Evolutionary conservation across 108 stramenopile genomes (phyloP).

Genomic region (Cyclotella baltica): DNA sequence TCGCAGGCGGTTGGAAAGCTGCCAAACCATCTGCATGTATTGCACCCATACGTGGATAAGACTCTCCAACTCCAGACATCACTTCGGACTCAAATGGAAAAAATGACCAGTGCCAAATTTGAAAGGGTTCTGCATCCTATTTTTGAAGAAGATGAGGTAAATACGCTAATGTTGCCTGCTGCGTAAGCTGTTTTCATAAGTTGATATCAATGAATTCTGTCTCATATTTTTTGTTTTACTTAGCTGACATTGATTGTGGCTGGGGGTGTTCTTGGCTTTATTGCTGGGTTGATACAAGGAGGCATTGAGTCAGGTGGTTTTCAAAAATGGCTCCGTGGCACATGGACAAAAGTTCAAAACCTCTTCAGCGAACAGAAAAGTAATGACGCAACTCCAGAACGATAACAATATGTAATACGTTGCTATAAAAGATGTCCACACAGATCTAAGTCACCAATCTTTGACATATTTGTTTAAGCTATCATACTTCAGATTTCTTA

Average conservation of each 20-base stretch:
- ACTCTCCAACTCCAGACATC: slow-evolving; percentile 81
- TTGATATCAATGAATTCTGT: background rate
- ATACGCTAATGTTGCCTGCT: background rate
- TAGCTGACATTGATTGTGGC: slow-evolving; percentile 91
- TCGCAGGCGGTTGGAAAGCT: slow-evolving; percentile 64
- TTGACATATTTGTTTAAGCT: slow-evolving; percentile 49
- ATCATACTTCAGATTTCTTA: slow-evolving; percentile 47
- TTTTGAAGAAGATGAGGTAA: slow-evolving; percentile 94
- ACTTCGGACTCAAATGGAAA: slow-evolving; percentile 86
- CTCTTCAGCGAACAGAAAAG: background rate
- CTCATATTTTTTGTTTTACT: background rate
- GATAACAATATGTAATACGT: background rate
- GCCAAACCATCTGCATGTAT: slow-evolving; percentile 77
- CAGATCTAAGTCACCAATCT: slow-evolving; percentile 30
- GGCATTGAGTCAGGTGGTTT: slow-evolving; percentile 76
- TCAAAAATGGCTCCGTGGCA: slow-evolving; percentile 15
- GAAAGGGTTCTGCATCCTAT: slow-evolving; percentile 95
- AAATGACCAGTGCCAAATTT: slow-evolving; percentile 87
- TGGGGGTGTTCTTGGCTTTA: slow-evolving; percentile 90
- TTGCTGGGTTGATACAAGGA: slow-evolving; percentile 89
- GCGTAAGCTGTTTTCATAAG: background rate
- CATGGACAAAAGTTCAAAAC: background rate
- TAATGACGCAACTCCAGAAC: background rate
- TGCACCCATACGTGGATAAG: slow-evolving; percentile 85
- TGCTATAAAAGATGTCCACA: background rate